Conservation (phyloP, 2,329 filamentous ascomycete species). For the Aspergillus brunneoviolaceus region DNA sequence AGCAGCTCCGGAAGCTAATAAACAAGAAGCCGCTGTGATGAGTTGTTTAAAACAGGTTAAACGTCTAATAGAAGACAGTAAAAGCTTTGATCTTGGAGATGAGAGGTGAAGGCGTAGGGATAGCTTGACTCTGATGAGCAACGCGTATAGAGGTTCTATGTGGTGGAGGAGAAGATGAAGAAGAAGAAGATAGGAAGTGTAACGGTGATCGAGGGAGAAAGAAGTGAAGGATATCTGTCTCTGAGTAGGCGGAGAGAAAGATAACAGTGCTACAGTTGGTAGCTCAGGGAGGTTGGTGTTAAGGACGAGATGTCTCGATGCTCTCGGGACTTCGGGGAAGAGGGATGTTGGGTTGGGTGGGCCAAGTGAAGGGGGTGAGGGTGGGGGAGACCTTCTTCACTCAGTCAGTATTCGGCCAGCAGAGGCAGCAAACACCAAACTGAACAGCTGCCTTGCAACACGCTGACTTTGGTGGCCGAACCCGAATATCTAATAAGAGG, state of each 20-base stretch:
- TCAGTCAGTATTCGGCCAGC: neutral
- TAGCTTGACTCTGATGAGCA: neutral
- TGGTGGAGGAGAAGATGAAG: neutral
- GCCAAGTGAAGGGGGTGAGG: neutral
- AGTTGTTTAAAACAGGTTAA: neutral
- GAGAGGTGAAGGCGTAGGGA: neutral
- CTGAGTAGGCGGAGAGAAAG: neutral
- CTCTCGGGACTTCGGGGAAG: neutral
- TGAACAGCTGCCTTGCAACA: neutral
- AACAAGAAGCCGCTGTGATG: neutral
- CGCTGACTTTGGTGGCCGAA: neutral
- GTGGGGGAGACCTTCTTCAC: neutral
- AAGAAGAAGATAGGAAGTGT: neutral
- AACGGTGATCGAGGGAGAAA: neutral
- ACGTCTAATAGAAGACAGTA: neutral
- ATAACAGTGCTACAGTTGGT: neutral
- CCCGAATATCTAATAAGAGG: neutral
- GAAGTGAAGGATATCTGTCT: neutral
- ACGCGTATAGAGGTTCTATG: neutral
- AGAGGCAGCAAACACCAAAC: neutral
- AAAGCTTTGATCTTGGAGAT: neutral
- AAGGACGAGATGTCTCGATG: no score
- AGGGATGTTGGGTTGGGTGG: neutral
- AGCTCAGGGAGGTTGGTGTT: neutral
- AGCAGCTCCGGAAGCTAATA: neutral